phyloP scores from a whole-genome alignment of 1,139 yeast genomes.

The Diutina neorugosa region DNA sequence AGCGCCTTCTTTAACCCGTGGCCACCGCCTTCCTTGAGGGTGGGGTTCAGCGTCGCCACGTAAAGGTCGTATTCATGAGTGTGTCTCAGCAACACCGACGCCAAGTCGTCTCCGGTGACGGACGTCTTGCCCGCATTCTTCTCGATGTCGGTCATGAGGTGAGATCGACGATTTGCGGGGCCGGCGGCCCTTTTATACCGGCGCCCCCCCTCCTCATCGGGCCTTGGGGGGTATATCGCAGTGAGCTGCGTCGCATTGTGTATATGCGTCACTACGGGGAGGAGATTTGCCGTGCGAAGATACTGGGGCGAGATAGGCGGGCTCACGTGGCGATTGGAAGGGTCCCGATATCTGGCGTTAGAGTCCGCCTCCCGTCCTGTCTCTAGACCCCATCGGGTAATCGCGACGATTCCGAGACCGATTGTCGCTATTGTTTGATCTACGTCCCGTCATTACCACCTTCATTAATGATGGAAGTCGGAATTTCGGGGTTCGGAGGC shows the following conservation, averaged over 20 bases:
- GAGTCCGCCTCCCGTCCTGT: neutral
- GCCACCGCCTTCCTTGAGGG: conserved; percentile 31
- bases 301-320: neutral
- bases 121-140: neutral
- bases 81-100: conserved; percentile 24
- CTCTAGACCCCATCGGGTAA: too few species aligned
- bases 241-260: neutral
- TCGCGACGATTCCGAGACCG: too few species aligned
- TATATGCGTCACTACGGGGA: neutral
- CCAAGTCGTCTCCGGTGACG: conserved; percentile 1
- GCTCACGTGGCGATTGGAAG: neutral
- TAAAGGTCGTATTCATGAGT: conserved; percentile 38
- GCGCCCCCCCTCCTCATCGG: neutral
- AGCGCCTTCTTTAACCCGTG: conserved; percentile 41
- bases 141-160: neutral
- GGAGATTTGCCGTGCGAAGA: neutral
- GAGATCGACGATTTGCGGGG: neutral
- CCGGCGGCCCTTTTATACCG: neutral
- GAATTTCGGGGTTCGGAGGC: neutral
- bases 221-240: neutral
- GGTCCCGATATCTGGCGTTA: neutral
- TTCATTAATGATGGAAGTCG: too few species aligned
- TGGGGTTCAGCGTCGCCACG: conserved; percentile 33
- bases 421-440: too few species aligned
- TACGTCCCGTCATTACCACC: too few species aligned